These are phyloP conservation scores for Leccinellum albellum DNA, from an alignment of 768 basidiomycete genomes.

Conservation along the genomic window DNA sequence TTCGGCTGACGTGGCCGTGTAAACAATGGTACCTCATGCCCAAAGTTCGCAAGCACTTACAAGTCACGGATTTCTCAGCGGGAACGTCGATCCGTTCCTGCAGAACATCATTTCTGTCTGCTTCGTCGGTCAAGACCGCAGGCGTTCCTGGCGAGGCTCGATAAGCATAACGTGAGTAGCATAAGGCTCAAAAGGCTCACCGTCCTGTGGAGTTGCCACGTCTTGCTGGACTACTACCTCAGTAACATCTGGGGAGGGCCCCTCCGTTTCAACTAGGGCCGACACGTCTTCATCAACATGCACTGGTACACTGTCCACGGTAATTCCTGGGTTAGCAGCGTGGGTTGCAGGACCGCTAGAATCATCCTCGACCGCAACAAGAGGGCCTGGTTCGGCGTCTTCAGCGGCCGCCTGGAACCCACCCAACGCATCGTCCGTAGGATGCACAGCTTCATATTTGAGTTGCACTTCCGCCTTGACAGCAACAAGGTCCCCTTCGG, in stretches of 20 bases:
- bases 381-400: not conserved
- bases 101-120: not conserved
- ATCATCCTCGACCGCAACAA: not conserved
- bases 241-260: not conserved
- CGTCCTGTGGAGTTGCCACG: not conserved
- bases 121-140: not conserved
- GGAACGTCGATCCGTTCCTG: not conserved
- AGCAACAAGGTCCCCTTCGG: not conserved
- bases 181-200: not conserved
- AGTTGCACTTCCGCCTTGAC: not conserved
- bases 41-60: constrained; percentile 9
- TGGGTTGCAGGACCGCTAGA: not conserved
- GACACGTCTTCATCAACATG: not conserved
- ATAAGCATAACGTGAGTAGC: not conserved
- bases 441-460: not conserved
- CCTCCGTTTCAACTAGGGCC: not conserved
- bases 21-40: not conserved
- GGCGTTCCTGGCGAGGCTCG: not conserved
- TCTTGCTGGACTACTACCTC: not conserved
- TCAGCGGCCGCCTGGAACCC: not conserved
- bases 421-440: not conserved
- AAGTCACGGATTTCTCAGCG: not conserved
- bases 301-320: not conserved
- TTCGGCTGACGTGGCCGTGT: not conserved
- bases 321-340: not conserved